Conservation (phyloP, 495 filamentous ascomycete species). For the Emericellopsis terricola region DNA sequence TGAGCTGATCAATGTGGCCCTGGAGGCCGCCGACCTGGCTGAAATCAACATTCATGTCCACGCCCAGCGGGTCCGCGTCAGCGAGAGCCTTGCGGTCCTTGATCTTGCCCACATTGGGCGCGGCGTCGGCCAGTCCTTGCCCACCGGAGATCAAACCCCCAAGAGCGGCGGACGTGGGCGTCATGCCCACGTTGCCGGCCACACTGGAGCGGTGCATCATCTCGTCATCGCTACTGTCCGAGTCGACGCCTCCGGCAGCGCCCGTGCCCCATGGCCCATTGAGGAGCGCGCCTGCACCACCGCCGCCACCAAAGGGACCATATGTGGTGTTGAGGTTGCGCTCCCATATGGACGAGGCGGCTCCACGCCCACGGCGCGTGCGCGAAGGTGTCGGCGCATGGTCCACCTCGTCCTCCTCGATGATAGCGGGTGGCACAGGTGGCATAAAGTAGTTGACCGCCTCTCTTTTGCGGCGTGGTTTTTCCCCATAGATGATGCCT, state of each 20-base stretch:
- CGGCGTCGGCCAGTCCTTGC: conserved; percentile 52
- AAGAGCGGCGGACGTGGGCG: conserved; percentile 46
- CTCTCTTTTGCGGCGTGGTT: conserved; percentile 6
- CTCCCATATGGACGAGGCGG: conserved; percentile 38
- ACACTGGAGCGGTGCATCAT: conserved; percentile 36
- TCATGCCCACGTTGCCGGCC: conserved; percentile 54
- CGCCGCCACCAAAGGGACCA: conserved; percentile 81
- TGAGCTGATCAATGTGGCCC: conserved; percentile 84
- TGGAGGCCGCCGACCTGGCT: conserved; percentile 81
- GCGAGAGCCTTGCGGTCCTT: conserved; percentile 63
- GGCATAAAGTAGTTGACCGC: conserved; percentile 39
- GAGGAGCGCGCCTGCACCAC: conserved; percentile 51
- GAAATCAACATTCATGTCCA: conserved; percentile 81
- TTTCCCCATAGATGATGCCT: conserved; percentile 35
- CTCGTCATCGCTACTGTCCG: conserved; percentile 95
- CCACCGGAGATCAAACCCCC: conserved; percentile 34
- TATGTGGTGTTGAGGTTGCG: conserved; percentile 67
- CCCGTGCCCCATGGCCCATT: conserved; percentile 58
- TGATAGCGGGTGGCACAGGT: conserved; percentile 48
- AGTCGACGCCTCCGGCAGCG: conserved; percentile 68
- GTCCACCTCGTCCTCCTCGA: conserved; percentile 50
- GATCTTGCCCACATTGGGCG: conserved; percentile 74
- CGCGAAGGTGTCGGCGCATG: conserved; percentile 52
- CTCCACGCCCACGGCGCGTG: conserved; percentile 35
- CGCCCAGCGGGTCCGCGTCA: conserved; percentile 85